These are phyloP conservation scores for Ceriops zippeliana DNA, from an alignment of 345 rosid species.

Conservation along the genomic window DNA sequence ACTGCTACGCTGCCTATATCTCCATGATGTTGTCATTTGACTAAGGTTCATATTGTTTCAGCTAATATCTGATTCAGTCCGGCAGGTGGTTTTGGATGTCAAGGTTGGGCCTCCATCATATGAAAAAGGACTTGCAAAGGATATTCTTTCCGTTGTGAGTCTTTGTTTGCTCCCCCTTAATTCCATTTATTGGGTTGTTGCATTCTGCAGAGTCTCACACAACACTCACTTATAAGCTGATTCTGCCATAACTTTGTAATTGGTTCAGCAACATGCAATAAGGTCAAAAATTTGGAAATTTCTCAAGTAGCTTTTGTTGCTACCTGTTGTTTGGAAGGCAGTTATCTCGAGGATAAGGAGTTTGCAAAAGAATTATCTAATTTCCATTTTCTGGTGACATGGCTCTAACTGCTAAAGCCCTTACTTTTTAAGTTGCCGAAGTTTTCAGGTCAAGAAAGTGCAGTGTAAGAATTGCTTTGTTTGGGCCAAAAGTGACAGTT, in stretches of 20 bases:
- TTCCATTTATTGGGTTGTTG: not conserved
- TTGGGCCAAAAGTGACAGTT: constrained; percentile 89
- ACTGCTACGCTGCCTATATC: not conserved
- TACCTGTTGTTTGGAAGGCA: no score
- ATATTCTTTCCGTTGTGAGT: constrained; percentile 79
- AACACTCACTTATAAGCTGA: no score
- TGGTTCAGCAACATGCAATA: no score
- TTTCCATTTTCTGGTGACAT: not conserved
- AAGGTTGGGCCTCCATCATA: constrained; percentile 85
- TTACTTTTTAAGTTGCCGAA: constrained; percentile 2
- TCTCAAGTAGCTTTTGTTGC: no score
- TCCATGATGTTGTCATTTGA: constrained; percentile 4
- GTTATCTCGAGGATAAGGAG: no score
- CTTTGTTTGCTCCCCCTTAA: constrained; percentile 5
- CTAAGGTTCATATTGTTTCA: constrained; percentile 21
- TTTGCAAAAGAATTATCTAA: not conserved
- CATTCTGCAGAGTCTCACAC: not conserved
- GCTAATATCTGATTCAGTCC: constrained; percentile 72
- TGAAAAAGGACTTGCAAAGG: constrained; percentile 81
- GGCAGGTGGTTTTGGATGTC: constrained; percentile 74
- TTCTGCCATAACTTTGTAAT: no score
- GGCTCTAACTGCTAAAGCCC: not conserved
- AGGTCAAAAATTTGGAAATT: no score
- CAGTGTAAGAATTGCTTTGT: constrained; percentile 67
- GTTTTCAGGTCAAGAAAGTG: constrained; percentile 54